Percentiles rank a stretch among this genome's conserved stretches.
Evolutionary conservation across 371 early-diverging fungal species (phyloP).

Genomic region (Mortierella sp.): DNA sequence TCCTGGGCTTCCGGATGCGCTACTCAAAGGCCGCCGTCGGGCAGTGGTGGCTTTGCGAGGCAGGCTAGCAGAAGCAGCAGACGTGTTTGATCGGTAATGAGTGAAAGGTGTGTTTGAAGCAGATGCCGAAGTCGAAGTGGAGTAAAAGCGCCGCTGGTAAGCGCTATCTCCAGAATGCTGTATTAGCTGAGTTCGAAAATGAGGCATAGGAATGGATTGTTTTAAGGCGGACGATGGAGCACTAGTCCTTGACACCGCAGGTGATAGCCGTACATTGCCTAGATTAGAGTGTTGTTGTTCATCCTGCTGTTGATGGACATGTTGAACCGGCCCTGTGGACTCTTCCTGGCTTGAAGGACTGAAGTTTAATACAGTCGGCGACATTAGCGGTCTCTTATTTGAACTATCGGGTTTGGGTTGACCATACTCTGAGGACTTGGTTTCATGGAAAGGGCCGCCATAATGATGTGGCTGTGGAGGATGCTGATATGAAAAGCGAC

Average conservation of each 20-base stretch:
- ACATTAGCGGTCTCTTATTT: too few relatives aligned
- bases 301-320: constrained; percentile 4
- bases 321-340: not conserved
- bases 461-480: too few relatives aligned
- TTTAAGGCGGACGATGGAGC: not conserved
- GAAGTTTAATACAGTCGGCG: constrained; percentile 3
- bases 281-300: not conserved
- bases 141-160: constrained; percentile 18
- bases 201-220: constrained; percentile 27
- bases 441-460: too few relatives aligned
- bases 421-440: too few relatives aligned
- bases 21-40: constrained; percentile 1
- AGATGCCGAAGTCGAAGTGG: constrained; percentile 1
- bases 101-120: constrained; percentile 3
- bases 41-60: not conserved
- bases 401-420: too few relatives aligned
- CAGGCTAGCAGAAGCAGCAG: not conserved
- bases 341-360: not conserved
- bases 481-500: too few relatives aligned
- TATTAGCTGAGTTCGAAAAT: constrained; percentile 26
- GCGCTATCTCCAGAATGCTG: constrained; percentile 17
- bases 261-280: not conserved
- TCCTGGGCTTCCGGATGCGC: not conserved
- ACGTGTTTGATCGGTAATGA: not conserved
- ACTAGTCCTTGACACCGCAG: not conserved